Conservation (phyloP, 208 protist genomes). For the Strigomonas galati region DNA sequence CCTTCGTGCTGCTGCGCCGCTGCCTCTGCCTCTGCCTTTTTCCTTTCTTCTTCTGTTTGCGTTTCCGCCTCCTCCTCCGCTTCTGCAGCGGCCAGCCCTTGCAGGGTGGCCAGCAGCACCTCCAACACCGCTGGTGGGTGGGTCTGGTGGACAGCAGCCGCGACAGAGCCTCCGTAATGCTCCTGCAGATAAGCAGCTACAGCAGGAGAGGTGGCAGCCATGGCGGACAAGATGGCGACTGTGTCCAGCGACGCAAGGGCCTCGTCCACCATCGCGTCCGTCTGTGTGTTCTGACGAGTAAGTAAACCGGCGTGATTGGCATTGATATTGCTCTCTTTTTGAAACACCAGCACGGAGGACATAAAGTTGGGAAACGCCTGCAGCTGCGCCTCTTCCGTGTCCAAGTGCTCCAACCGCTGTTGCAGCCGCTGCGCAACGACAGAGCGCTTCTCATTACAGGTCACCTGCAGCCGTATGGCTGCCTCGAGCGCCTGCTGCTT, state of each 20-base stretch:
- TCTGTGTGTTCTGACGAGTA: background rate
- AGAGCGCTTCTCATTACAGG: constrained; percentile 34
- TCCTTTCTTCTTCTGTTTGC: too few relatives aligned
- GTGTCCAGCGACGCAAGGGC: constrained; percentile 23
- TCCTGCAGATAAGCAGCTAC: constrained; percentile 19
- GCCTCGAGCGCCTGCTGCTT: background rate
- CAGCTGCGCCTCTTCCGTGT: background rate
- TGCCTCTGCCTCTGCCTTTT: background rate
- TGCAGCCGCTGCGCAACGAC: constrained; percentile 45
- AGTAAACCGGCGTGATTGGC: background rate
- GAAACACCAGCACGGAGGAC: background rate
- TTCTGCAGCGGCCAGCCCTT: background rate
- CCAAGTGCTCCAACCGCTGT: constrained; percentile 23
- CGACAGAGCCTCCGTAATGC: constrained; percentile 24
- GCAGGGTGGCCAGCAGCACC: constrained; percentile 10
- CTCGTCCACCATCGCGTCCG: background rate
- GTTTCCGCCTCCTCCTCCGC: background rate
- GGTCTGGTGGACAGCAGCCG: constrained; percentile 21
- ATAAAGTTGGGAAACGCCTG: background rate
- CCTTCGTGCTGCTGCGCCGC: background rate
- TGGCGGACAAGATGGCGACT: constrained; percentile 19
- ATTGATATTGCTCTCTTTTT: background rate
- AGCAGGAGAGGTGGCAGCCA: constrained; percentile 15
- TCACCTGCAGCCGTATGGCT: constrained; percentile 23
- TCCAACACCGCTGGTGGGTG: constrained; percentile 16